Percentiles rank a stretch among this genome's conserved stretches.
phyloP scores from a whole-genome alignment of 805 yeast genomes.

The Limtongozyma cylindracea region DNA sequence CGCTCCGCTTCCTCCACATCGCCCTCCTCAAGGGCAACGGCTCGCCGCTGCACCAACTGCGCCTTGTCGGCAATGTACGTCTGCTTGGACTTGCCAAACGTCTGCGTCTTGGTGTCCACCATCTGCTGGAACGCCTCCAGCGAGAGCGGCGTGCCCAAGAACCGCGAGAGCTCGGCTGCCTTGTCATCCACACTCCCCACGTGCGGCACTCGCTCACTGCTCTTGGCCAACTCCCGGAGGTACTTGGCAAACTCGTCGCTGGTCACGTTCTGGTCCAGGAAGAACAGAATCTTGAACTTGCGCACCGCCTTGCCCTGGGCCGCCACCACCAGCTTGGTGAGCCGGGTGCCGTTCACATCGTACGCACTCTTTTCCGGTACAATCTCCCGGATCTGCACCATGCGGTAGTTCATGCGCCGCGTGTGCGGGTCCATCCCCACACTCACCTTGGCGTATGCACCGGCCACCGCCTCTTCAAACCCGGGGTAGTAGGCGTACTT shows the following conservation, averaged over 20 bases:
- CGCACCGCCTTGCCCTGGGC: slow-evolving; percentile 64
- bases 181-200: slow-evolving; percentile 39
- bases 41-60: slow-evolving; percentile 44
- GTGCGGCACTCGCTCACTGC: slow-evolving; percentile 32
- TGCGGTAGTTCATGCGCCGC: slow-evolving; percentile 44
- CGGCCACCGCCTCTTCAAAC: slow-evolving; percentile 42
- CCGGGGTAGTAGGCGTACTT: slow-evolving; percentile 66
- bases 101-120: slow-evolving; percentile 44
- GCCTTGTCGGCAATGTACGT: slow-evolving; percentile 53
- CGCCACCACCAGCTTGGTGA: slow-evolving; percentile 34
- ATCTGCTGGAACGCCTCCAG: slow-evolving; percentile 55
- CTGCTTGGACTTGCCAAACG: no score
- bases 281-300: slow-evolving; percentile 49
- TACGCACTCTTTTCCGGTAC: slow-evolving; percentile 19
- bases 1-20: slow-evolving; percentile 9
- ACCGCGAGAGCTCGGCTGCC: slow-evolving; percentile 28
- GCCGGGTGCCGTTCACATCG: slow-evolving; percentile 13
- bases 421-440: slow-evolving; percentile 45
- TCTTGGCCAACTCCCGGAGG: slow-evolving; percentile 27
- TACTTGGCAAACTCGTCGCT: slow-evolving; percentile 55
- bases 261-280: slow-evolving; percentile 56
- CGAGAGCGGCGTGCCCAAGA: slow-evolving; percentile 43
- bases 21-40: slow-evolving; percentile 41
- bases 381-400: slow-evolving; percentile 59
- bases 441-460: slow-evolving; percentile 64